These are phyloP conservation scores for Saraca asoca DNA, from an alignment of 331 rosid genomes.

Conservation along the genomic window DNA sequence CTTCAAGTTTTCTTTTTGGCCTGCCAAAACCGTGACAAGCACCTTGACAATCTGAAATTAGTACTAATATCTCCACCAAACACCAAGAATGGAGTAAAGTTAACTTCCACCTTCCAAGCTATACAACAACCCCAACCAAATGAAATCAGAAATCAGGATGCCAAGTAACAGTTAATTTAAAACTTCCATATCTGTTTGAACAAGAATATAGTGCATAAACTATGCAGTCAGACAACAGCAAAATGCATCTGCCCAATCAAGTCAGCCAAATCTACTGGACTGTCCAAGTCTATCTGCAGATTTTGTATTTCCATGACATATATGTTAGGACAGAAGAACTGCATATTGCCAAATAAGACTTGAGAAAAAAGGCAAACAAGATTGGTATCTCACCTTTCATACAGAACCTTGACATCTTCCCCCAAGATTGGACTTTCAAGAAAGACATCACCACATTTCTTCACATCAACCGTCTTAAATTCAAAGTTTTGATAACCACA, in stretches of 20 bases:
- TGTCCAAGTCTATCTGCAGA: constrained; percentile 50
- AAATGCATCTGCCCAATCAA: constrained; percentile 5
- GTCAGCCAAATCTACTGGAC: constrained; percentile 24
- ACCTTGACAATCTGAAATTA: no score
- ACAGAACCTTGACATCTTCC: constrained; percentile 64
- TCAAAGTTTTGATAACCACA: constrained; percentile 63
- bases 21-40: no score
- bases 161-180: no score
- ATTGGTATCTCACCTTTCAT: constrained; percentile 56
- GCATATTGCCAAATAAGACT: neutral
- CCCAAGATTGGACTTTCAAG: constrained; percentile 53
- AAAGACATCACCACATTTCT: constrained; percentile 71
- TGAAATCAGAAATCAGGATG: no score
- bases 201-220: neutral
- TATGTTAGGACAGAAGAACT: constrained; percentile 24
- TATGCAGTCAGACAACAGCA: constrained; percentile 1
- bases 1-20: no score
- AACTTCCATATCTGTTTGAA: neutral
- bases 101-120: no score
- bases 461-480: constrained; percentile 52
- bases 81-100: no score
- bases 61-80: no score
- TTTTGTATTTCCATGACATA: constrained; percentile 13
- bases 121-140: no score
- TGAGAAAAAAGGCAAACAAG: constrained; percentile 8